Conservation (phyloP, 345 rosid genomes). For the Brassica napus region Da-Ae NC_063447.1:36229501-36230000, state of each 20-base stretch:
- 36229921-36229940: conserved; percentile 94
- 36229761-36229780: conserved; percentile 2
- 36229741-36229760: conserved; percentile 81
- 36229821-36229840: conserved; percentile 58
- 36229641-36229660: conserved; percentile 91
- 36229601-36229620: conserved; percentile 24
- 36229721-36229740: conserved; percentile 84
- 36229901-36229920: conserved; percentile 92
- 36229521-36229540: conserved; percentile 83
- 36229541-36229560: conserved; percentile 18
- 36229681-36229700: conserved; percentile 95
- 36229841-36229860: conserved; percentile 90
- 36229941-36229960: conserved; percentile 26
- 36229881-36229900: conserved; percentile 76
- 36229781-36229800: not conserved
- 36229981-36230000: not conserved
- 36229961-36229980: not conserved
- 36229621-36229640: conserved; percentile 6
- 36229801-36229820: not conserved
- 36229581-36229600: not conserved
- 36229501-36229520: conserved; percentile 80
- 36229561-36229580: not conserved
- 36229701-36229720: conserved; percentile 77
- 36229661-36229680: conserved; percentile 81
- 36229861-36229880: conserved; percentile 95